Base-by-base conservation (phyloP, 352 stramenopile species). In the Pythium coloratum region DNA sequence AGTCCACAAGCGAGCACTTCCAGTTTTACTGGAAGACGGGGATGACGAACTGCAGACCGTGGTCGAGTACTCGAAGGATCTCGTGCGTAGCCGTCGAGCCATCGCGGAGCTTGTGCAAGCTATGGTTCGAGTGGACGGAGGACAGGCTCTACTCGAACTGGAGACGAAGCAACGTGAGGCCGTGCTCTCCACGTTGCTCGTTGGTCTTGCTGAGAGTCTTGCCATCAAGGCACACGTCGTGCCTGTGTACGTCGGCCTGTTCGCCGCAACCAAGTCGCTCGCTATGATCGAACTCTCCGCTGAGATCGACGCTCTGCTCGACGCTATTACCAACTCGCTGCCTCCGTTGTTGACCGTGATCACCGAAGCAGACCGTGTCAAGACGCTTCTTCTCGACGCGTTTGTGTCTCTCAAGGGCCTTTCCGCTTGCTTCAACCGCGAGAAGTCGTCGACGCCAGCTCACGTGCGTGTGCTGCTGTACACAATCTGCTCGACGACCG, bases 371-470 rank as follows among this genome's bases (percentile, higher is more conserved):
- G 66, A 75, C 9, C 76, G 76, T 18, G 69, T 89, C 20, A 81
- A 80, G 8, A 70, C 74, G 32, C 67, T 91, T 32, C 74, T 90
- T 36, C 58, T 93, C 3, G 81, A 88, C 34, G 72, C 72, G 30
- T 92, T 92, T 60, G 81, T 82, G 44, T 76, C 77, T 16, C 73
- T 90, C 33, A 77, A 88, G 18, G 75, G 73, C 0, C 62, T 94
- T 5, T 80, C 84, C 14, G 76, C 76, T 46, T 79, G 88, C 24
- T 92, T 95, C 44, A 85, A 93, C 55, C 68, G 62, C 3, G 73
- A 82, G 20, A 74, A 76, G 16, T 86, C 85, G 18, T 70, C 78
- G 5, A 77, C 73, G 6, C 77, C 81, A 16, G 70, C 75, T 7
- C 68, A 70, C 18, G 56, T 87, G 46, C 85, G 82, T 18, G 76